Base-by-base conservation (phyloP, 2,329 filamentous ascomycete species). In the Penicillium sp. region DNA sequence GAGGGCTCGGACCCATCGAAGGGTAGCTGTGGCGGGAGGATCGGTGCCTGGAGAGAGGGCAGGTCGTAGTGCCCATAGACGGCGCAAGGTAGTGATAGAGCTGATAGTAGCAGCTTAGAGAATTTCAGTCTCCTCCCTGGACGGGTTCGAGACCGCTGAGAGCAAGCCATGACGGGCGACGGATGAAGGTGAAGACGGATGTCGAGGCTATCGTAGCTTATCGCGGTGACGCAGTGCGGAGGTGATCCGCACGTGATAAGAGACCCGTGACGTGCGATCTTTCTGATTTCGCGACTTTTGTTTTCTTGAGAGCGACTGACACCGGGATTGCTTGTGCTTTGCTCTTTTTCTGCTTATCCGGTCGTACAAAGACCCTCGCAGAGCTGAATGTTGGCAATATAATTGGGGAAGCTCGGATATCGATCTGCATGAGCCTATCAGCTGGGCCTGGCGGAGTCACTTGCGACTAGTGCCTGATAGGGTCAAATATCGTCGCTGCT, bases 1-100 rank as follows among this genome's bases (percentile, higher is more conserved):
- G 58, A 47, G 31, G 52, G 32, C 4, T 57, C 59, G 5, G 46
- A 42, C 14, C 34, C 45, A 26, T 50, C 49, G 42, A 65, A 49
- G 10, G 67, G 66, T 40, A 68, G 50, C 45, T 63, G 62, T 50
- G 67, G 67, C 41, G 59, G 57, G 42, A 69, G 47, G 34, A 68
- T 57, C 38, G 62, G 66, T 26, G 57, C 57, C 46, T 59, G 57
- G 31, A 54, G 49, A 22, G 54, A 47, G 43, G 44, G 44, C 20
- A 47, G 48, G 43, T 56, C 42, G 24, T 55, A 53, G 51, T 47
- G 49, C 39, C 62, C 62, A 40, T 51, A 56, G 37, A 51, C 53
- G 20, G 50, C 31, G 36, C 40, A 50, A 27, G 62, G 46, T 32
- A 64, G 46, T 28, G 63, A 11, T 16, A 52, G 36, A 24, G 56